phyloP scores from a whole-genome alignment of 805 yeast genomes.

The Kodamaea hsintzibuensis region DNA sequence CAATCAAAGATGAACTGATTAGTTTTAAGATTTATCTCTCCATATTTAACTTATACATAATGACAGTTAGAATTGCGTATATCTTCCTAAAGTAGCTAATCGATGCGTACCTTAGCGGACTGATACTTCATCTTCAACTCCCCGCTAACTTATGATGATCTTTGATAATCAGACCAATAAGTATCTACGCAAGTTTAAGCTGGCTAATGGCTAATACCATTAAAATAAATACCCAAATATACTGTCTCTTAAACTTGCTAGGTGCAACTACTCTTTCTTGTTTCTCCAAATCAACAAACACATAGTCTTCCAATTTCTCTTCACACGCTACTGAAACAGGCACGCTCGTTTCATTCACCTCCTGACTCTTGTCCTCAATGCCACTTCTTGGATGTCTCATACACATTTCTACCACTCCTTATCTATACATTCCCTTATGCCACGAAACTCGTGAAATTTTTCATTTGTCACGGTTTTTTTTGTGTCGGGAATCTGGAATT shows the following conservation, averaged over 20 bases:
- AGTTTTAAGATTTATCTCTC: background rate
- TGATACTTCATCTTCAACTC: background rate
- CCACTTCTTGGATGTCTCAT: slow-evolving; percentile 1
- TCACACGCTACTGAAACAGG: background rate
- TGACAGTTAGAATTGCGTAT: background rate
- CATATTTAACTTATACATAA: background rate
- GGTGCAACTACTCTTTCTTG: background rate
- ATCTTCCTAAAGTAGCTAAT: background rate
- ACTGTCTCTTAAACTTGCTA: background rate
- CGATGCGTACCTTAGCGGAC: background rate
- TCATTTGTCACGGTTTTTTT: background rate
- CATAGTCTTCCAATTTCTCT: background rate
- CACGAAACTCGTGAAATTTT: background rate
- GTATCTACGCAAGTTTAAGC: background rate
- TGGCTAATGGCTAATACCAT: background rate
- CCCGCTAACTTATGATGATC: background rate
- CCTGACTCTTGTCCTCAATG: background rate
- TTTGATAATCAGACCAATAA: background rate
- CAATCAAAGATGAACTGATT: no score
- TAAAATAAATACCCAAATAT: background rate
- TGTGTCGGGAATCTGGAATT: no score
- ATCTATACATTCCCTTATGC: background rate
- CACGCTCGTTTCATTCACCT: background rate
- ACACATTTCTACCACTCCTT: slow-evolving; percentile 3
- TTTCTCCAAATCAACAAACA: background rate